phyloP scores from a whole-genome alignment of 345 rosid species.

The Eucalyptus grandis region DNA sequence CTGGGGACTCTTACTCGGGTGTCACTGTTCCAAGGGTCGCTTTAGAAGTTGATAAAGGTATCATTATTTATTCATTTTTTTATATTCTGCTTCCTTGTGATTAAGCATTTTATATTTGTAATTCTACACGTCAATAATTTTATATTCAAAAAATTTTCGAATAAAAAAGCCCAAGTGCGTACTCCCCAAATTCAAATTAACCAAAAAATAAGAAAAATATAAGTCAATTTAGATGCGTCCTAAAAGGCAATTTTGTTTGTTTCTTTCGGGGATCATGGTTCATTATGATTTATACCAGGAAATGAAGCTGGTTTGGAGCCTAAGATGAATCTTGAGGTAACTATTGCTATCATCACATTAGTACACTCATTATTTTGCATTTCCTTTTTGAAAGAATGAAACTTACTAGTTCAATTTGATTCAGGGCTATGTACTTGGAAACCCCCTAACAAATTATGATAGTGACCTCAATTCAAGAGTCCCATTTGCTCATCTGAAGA shows the following conservation, averaged over 20 bases:
- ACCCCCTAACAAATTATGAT: conserved; percentile 3
- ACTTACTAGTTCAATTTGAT: neutral
- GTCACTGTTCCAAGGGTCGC: neutral
- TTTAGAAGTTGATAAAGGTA: conserved; percentile 4
- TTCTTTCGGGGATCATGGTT: neutral
- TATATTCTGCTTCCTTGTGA: too few relatives aligned
- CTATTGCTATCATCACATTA: neutral
- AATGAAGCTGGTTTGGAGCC: neutral
- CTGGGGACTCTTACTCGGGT: conserved; percentile 24
- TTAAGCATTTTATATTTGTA: too few relatives aligned
- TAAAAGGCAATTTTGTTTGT: too few relatives aligned
- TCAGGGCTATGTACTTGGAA: conserved; percentile 17
- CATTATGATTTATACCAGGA: neutral
- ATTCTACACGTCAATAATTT: too few relatives aligned
- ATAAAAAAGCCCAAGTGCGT: too few relatives aligned
- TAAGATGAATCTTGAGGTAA: neutral
- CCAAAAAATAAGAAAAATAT: too few relatives aligned
- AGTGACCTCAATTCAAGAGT: conserved; percentile 8
- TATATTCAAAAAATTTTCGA: too few relatives aligned
- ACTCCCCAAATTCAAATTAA: too few relatives aligned
- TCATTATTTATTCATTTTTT: neutral
- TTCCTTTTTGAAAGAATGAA: neutral
- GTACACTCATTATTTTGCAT: neutral
- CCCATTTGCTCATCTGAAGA: neutral
- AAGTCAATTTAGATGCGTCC: too few relatives aligned